Conservation (phyloP, 108 stramenopile species). For the Skeletonema grethae region DNA sequence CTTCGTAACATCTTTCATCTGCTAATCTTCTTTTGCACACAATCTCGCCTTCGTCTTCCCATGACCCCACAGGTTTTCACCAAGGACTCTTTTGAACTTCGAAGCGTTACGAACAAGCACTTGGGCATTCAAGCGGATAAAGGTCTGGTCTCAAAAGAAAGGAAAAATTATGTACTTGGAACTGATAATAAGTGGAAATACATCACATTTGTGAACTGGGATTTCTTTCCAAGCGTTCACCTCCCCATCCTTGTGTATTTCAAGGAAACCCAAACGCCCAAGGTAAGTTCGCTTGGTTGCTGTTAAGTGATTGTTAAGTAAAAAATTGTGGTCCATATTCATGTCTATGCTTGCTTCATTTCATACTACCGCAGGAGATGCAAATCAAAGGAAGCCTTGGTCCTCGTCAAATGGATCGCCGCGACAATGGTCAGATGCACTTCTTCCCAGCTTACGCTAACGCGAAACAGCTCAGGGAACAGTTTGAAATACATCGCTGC, state of each 20-base stretch:
- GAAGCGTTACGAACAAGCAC: conserved; percentile 38
- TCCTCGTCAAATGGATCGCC: conserved; percentile 41
- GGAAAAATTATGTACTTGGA: conserved; percentile 46
- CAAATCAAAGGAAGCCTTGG: conserved; percentile 53
- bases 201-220: conserved; percentile 47
- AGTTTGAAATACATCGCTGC: conserved; percentile 43
- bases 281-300: conserved; percentile 8
- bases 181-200: conserved; percentile 43
- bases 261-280: conserved; percentile 53
- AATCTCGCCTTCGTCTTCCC: not conserved
- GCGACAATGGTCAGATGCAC: conserved; percentile 50
- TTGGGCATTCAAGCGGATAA: conserved; percentile 36
- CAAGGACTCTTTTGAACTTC: conserved; percentile 40
- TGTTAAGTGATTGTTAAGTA: not conserved
- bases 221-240: conserved; percentile 46
- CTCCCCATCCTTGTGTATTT: conserved; percentile 60
- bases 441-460: conserved; percentile 50
- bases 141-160: conserved; percentile 34
- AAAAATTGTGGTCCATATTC: not conserved
- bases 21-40: not conserved
- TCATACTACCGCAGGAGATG: conserved; percentile 19
- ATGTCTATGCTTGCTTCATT: not conserved
- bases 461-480: conserved; percentile 47
- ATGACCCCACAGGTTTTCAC: not conserved
- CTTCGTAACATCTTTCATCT: not conserved